Conservation (phyloP, 1,139 yeast species). For the Candida sanyaensis region DNA sequence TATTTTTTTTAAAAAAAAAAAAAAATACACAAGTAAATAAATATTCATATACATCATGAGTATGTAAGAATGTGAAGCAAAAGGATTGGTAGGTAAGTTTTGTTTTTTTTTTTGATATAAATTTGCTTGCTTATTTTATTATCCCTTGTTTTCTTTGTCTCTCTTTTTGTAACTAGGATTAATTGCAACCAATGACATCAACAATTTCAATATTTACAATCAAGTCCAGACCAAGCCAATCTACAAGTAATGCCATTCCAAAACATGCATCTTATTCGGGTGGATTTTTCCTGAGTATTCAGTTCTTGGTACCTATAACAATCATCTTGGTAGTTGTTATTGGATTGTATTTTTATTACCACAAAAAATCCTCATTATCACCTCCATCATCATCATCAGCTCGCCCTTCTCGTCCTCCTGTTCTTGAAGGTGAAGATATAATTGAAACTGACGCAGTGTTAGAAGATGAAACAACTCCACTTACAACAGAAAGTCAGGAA, state of each 20-base stretch:
- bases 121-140: not conserved
- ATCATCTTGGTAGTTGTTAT: not conserved
- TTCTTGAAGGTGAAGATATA: not conserved
- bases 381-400: too few relatives aligned
- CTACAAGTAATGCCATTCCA: not conserved
- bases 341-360: not conserved
- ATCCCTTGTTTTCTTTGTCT: not conserved
- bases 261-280: not conserved
- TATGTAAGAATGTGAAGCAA: too few relatives aligned
- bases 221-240: not conserved
- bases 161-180: not conserved
- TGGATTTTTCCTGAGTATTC: not conserved
- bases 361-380: not conserved
- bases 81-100: too few relatives aligned
- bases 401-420: not conserved
- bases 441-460: not conserved
- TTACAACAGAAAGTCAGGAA: not conserved
- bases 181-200: too few relatives aligned
- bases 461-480: not conserved
- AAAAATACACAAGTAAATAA: not conserved
- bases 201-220: too few relatives aligned
- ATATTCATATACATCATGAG: not conserved
- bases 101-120: not conserved
- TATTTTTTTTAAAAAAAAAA: not conserved
- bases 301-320: not conserved